Conservation (phyloP, 148 eudicot species). For the Rheum nobile region DNA sequence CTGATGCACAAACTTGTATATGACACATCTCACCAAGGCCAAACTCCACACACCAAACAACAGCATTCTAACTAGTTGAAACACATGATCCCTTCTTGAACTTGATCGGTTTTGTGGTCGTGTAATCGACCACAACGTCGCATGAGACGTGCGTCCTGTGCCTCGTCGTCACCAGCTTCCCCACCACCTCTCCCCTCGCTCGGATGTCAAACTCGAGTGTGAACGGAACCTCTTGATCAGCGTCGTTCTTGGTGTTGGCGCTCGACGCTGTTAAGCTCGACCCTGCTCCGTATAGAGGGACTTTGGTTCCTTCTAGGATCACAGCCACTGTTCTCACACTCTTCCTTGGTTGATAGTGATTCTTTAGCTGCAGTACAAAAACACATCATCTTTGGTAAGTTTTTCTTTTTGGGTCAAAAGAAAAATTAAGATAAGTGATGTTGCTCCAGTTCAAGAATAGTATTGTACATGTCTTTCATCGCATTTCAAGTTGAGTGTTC, state of each 20-base stretch:
- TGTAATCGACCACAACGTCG: slow-evolving; percentile 45
- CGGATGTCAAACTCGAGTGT: slow-evolving; percentile 38
- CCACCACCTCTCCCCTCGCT: slow-evolving; percentile 66
- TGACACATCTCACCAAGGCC: background rate
- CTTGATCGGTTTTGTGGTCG: slow-evolving; percentile 55
- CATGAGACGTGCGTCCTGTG: slow-evolving; percentile 42
- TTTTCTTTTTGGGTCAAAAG: no score
- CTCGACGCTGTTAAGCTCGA: slow-evolving; percentile 30
- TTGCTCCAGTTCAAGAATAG: no score
- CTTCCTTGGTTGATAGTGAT: slow-evolving; percentile 76
- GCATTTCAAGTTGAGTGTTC: no score
- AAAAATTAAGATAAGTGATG: no score
- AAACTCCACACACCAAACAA: background rate
- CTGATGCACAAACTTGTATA: background rate
- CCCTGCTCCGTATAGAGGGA: slow-evolving; percentile 94
- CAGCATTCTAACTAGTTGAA: slow-evolving; percentile 9
- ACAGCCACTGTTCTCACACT: slow-evolving; percentile 37
- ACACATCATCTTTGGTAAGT: background rate
- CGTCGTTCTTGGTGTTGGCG: slow-evolving; percentile 10
- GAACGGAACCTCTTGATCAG: slow-evolving; percentile 34
- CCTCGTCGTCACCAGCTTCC: slow-evolving; percentile 63
- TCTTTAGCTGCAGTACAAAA: slow-evolving; percentile 39
- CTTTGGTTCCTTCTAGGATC: slow-evolving; percentile 44
- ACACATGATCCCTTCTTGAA: slow-evolving; percentile 61
- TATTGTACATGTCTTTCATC: no score